These are phyloP conservation scores for Lathyrus tuberosus DNA, from an alignment of 306 rosid genomes.

Conservation along the genomic window DNA sequence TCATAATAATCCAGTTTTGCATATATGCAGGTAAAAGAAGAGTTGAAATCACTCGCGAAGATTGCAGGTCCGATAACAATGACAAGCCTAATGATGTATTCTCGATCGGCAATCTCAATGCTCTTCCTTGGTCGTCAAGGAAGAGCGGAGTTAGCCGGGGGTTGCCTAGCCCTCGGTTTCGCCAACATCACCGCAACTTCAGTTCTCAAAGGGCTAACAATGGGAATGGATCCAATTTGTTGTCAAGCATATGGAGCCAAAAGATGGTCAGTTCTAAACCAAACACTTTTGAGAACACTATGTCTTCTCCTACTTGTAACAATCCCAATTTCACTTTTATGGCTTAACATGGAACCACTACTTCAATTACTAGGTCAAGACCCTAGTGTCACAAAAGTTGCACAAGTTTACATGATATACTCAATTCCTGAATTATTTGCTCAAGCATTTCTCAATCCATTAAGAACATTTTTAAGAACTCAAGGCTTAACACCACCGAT, in stretches of 20 bases:
- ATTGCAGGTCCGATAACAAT: slow-evolving; percentile 69
- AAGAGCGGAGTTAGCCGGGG: slow-evolving; percentile 79
- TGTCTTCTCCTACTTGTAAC: slow-evolving; percentile 75
- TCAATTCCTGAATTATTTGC: slow-evolving; percentile 86
- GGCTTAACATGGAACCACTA: slow-evolving; percentile 75
- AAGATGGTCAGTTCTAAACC: slow-evolving; percentile 69
- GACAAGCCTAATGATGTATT: slow-evolving; percentile 66
- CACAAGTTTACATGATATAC: slow-evolving; percentile 69
- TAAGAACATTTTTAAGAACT: slow-evolving; percentile 67
- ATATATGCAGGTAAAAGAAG: slow-evolving; percentile 70
- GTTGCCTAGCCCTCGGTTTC: slow-evolving; percentile 83
- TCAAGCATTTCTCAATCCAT: slow-evolving; percentile 71
- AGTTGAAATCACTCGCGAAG: slow-evolving; percentile 58
- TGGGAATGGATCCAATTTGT: slow-evolving; percentile 96
- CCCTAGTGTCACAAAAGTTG: slow-evolving; percentile 67
- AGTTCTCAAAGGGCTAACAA: slow-evolving; percentile 67
- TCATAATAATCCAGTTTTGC: slow-evolving; percentile 20
- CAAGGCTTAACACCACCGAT: slow-evolving; percentile 78
- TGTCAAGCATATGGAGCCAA: slow-evolving; percentile 92
- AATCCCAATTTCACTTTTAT: slow-evolving; percentile 65
- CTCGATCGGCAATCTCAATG: slow-evolving; percentile 75
- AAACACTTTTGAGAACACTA: slow-evolving; percentile 63
- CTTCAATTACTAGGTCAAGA: slow-evolving; percentile 80
- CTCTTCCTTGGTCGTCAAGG: slow-evolving; percentile 85
- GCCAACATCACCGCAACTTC: slow-evolving; percentile 82